Conservation (phyloP, 2,329 filamentous ascomycete species). For the Fusarium sp. region DNA sequence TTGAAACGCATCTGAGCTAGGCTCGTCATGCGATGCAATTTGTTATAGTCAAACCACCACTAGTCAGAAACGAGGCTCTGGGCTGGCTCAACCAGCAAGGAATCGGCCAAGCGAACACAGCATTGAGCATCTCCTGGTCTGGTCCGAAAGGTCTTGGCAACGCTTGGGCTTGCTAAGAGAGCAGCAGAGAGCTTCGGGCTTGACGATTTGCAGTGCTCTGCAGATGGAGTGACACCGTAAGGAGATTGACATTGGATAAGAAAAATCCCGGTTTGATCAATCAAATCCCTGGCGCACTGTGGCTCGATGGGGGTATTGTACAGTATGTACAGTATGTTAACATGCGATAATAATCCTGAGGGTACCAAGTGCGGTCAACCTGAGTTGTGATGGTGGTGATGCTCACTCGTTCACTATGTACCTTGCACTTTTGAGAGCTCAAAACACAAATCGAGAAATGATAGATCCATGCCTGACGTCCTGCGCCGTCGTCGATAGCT, state of each 20-base stretch:
- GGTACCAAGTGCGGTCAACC: conserved; percentile 10
- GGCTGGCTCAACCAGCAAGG: conserved; percentile 19
- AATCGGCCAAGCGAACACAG: conserved; percentile 26
- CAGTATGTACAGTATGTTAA: conserved; percentile 6
- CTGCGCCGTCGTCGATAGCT: conserved; percentile 24
- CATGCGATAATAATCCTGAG: conserved; percentile 17
- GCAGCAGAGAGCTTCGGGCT: conserved; percentile 12
- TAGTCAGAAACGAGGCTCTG: conserved; percentile 14
- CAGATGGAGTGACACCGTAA: conserved; percentile 28
- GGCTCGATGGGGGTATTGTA: conserved; percentile 10
- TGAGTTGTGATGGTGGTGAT: conserved; percentile 12
- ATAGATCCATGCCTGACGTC: conserved; percentile 13
- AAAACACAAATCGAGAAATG: conserved; percentile 12
- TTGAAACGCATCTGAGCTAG: conserved; percentile 29
- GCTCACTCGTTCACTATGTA: not conserved
- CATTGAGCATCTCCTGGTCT: conserved; percentile 36
- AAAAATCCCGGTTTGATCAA: conserved; percentile 31
- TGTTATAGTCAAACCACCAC: conserved; percentile 28
- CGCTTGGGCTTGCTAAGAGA: conserved; percentile 33
- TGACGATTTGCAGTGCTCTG: conserved; percentile 34
- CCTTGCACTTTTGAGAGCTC: not conserved
- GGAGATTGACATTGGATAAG: conserved; percentile 33
- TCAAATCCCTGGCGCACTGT: conserved; percentile 15
- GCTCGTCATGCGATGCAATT: conserved; percentile 37
- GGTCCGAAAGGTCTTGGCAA: conserved; percentile 37